Percentiles rank a stretch among this genome's conserved stretches.
Evolutionary conservation across 2,329 filamentous ascomycete species (phyloP).

Genomic region (Fusarium lyarnte): DNA sequence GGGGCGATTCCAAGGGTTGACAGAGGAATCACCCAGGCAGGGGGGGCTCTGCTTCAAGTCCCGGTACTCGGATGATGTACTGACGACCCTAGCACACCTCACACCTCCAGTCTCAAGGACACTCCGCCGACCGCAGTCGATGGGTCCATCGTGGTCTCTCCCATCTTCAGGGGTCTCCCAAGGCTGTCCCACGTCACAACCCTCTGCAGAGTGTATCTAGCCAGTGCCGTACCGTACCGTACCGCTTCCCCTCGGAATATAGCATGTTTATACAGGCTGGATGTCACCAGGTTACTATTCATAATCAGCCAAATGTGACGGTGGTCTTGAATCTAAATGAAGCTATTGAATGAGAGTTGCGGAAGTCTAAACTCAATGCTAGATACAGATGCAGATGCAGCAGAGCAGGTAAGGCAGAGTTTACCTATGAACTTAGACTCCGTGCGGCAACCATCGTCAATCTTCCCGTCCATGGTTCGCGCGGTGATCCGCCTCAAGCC

Average conservation of each 20-base stretch:
- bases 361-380: constrained; percentile 22
- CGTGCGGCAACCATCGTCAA: constrained; percentile 19
- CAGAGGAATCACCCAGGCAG: not conserved
- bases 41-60: constrained; percentile 5
- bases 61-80: constrained; percentile 2
- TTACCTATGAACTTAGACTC: not conserved
- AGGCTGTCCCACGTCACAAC: constrained; percentile 26
- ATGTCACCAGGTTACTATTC: constrained; percentile 19
- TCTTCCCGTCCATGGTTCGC: constrained; percentile 5
- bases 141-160: constrained; percentile 13
- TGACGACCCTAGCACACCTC: not conserved
- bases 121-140: constrained; percentile 21
- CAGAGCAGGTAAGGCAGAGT: not conserved
- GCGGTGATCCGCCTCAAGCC: constrained; percentile 11
- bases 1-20: constrained; percentile 2
- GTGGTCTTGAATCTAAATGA: not conserved
- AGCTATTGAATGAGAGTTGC: constrained; percentile 7
- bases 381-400: constrained; percentile 5
- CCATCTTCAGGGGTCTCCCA: constrained; percentile 29
- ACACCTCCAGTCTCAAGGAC: not conserved
- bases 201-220: constrained; percentile 7
- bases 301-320: not conserved
- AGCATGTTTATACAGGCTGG: constrained; percentile 1
- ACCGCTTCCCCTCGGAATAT: not conserved
- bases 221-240: not conserved